phyloP scores from a whole-genome alignment of 2,329 filamentous ascomycete species.

The Apiospora sp. region DNA sequence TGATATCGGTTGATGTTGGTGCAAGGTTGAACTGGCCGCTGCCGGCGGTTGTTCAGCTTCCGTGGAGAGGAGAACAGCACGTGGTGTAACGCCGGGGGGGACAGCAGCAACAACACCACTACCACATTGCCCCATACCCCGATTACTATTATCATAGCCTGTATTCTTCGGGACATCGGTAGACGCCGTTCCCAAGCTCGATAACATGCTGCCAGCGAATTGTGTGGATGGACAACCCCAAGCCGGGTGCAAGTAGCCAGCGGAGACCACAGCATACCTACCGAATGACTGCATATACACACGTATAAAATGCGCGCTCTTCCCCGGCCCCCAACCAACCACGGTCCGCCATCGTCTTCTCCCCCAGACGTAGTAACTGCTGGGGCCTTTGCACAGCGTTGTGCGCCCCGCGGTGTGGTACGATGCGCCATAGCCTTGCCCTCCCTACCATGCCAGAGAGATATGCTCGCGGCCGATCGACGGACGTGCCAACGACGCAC shows the following conservation, averaged over 20 bases:
- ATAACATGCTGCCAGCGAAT: not conserved
- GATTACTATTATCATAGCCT: not conserved
- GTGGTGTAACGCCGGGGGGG: not conserved
- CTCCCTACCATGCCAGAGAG: not conserved
- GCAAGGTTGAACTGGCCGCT: not conserved
- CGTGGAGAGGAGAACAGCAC: not conserved
- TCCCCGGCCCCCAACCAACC: not conserved
- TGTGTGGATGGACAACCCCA: not conserved
- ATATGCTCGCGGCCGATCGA: conserved; percentile 13
- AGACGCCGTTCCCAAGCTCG: not conserved
- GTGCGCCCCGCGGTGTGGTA: not conserved
- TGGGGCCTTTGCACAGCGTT: not conserved
- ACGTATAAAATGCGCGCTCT: too few species aligned
- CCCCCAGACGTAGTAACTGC: not conserved
- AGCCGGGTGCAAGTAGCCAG: not conserved
- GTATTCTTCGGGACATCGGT: not conserved
- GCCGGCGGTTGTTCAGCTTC: not conserved
- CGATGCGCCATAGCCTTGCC: not conserved
- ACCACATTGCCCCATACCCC: not conserved
- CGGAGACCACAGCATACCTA: not conserved
- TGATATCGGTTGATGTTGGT: not conserved
- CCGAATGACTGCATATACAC: not conserved
- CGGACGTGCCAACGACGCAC: conserved; percentile 9
- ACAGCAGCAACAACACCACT: not conserved
- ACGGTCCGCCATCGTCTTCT: not conserved